Conservation (phyloP, 768 basidiomycete genomes). For the Xerocomellus amylosporus region DNA sequence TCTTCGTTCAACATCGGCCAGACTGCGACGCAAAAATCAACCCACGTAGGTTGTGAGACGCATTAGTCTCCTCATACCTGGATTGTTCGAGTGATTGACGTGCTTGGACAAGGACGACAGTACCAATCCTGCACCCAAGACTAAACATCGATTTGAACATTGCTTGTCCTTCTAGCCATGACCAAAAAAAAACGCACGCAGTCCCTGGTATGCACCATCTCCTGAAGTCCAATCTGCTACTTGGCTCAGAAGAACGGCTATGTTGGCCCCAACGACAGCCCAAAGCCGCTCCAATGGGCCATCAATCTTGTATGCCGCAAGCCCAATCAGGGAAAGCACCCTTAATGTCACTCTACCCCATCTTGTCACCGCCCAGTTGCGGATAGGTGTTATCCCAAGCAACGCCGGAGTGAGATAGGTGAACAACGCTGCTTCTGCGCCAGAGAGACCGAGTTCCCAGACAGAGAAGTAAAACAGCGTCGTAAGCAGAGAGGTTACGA, state of each 20-base stretch:
- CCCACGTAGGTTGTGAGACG: neutral
- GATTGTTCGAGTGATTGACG: constrained; percentile 77
- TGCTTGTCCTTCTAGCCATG: neutral
- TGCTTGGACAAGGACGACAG: constrained; percentile 70
- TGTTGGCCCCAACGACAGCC: constrained; percentile 54
- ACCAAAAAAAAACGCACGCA: constrained; percentile 38
- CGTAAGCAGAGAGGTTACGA: constrained; percentile 74
- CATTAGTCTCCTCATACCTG: constrained; percentile 41
- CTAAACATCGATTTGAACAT: constrained; percentile 35
- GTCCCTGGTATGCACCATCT: constrained; percentile 45
- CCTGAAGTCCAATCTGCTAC: constrained; percentile 52
- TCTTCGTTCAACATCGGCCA: constrained; percentile 74
- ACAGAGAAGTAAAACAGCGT: constrained; percentile 91
- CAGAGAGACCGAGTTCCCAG: constrained; percentile 84
- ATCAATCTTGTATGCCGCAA: constrained; percentile 51
- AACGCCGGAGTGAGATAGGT: constrained; percentile 67
- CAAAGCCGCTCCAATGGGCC: constrained; percentile 54
- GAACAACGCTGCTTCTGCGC: constrained; percentile 74
- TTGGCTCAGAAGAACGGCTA: constrained; percentile 47
- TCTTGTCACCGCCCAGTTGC: constrained; percentile 44
- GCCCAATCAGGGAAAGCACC: constrained; percentile 47
- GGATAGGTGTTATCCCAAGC: constrained; percentile 46
- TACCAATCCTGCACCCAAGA: constrained; percentile 63
- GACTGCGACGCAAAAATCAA: constrained; percentile 39
- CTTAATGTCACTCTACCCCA: constrained; percentile 51